These are phyloP conservation scores for Macrocybe gigantea DNA, from an alignment of 768 basidiomycete genomes.

Conservation along the genomic window DNA sequence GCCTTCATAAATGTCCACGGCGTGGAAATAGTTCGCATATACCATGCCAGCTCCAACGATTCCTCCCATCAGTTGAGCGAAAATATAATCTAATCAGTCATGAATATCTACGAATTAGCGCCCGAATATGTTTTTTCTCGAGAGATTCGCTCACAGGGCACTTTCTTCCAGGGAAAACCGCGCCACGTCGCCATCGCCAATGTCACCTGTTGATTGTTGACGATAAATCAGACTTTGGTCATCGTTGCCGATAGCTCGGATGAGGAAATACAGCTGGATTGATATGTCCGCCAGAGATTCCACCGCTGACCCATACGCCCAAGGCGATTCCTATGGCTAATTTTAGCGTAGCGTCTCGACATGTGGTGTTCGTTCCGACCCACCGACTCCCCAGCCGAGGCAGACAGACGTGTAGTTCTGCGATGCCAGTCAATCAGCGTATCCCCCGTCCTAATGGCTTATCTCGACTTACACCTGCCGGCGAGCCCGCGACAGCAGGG, in stretches of 20 bases:
- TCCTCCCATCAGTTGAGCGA: constrained; percentile 47
- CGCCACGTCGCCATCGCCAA: background rate
- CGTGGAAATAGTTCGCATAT: constrained; percentile 54
- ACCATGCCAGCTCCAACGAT: constrained; percentile 41
- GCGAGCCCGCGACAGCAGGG: background rate
- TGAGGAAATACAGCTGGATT: background rate
- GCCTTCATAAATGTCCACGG: constrained; percentile 52
- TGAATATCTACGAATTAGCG: background rate
- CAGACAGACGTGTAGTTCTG: background rate
- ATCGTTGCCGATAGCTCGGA: too few relatives aligned
- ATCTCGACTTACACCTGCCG: background rate
- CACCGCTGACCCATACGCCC: background rate
- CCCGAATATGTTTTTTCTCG: background rate
- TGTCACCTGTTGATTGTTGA: background rate
- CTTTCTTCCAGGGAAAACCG: constrained; percentile 1
- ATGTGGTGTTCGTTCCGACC: too few relatives aligned
- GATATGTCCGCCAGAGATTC: constrained; percentile 1
- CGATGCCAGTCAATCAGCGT: background rate
- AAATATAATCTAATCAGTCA: constrained; percentile 20
- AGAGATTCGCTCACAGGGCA: background rate
- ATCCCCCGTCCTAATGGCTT: too few relatives aligned
- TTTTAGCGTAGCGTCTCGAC: too few relatives aligned
- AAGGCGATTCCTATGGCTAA: background rate
- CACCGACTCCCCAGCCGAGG: background rate
- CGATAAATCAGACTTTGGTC: too few relatives aligned